phyloP scores from a whole-genome alignment of 345 rosid species.

The Euphorbia peplus region DNA sequence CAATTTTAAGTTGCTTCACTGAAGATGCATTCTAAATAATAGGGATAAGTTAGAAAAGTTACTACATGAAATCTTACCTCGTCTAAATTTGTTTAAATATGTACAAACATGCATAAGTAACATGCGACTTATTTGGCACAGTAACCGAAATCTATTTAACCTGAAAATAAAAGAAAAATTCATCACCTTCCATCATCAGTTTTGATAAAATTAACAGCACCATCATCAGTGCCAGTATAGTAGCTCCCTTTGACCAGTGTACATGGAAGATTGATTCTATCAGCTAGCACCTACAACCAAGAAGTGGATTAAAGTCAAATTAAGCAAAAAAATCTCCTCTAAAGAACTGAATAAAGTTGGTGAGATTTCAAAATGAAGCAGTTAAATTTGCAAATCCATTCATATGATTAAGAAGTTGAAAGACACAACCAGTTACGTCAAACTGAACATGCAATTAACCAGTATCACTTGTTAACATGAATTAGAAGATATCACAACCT shows the following conservation, averaged over 20 bases:
- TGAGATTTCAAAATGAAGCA: neutral
- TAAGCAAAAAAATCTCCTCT: constrained; percentile 15
- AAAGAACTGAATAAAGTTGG: neutral
- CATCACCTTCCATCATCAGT: constrained; percentile 66
- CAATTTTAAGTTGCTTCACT: neutral
- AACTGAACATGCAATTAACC: neutral
- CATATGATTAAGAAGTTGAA: neutral
- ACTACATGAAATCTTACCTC: neutral
- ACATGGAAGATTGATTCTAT: constrained; percentile 82
- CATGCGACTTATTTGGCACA: neutral
- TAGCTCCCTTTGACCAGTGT: constrained; percentile 94
- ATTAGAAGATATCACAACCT: constrained; percentile 45
- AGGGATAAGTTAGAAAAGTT: neutral
- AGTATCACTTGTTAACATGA: constrained; percentile 12
- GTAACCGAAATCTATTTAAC: neutral
- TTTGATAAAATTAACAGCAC: constrained; percentile 83
- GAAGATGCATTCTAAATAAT: neutral
- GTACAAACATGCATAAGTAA: neutral
- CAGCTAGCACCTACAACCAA: constrained; percentile 73
- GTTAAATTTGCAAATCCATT: neutral
- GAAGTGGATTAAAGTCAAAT: constrained; percentile 25
- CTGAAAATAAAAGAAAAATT: neutral
- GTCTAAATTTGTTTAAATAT: neutral
- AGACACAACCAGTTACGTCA: neutral
- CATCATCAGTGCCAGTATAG: constrained; percentile 96